Conservation (phyloP, 495 filamentous ascomycete species). For the Penicillium salamii region DNA sequence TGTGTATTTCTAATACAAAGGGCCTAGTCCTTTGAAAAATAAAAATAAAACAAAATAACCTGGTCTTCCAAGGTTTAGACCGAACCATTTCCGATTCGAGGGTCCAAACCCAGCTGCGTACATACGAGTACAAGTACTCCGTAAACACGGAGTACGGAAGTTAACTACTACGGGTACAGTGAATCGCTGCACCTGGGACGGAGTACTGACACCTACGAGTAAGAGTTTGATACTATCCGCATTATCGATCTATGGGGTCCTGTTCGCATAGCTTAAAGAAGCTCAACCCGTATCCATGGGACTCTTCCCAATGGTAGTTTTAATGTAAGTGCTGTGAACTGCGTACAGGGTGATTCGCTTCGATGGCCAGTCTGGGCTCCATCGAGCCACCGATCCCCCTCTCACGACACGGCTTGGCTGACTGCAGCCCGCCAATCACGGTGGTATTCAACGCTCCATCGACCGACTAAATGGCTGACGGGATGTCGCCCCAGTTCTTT, state of each 20-base stretch:
- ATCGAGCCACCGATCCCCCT: conserved; percentile 4
- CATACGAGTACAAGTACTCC: too few species aligned
- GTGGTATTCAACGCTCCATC: neutral
- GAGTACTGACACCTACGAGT: too few species aligned
- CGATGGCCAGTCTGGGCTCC: neutral
- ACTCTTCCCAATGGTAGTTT: neutral
- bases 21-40: neutral
- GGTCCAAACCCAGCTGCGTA: too few species aligned
- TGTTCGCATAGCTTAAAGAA: neutral
- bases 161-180: too few species aligned
- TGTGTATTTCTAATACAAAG: neutral
- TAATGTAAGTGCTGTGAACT: too few species aligned
- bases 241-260: neutral
- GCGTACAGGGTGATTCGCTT: conserved; percentile 2
- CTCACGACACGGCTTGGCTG: conserved; percentile 4
- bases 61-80: too few species aligned
- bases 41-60: neutral
- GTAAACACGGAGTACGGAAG: too few species aligned
- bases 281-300: conserved; percentile 8
- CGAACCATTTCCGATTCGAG: neutral
- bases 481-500: neutral
- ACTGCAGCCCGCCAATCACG: neutral
- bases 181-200: too few species aligned
- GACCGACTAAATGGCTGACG: conserved; percentile 4
- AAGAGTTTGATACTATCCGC: too few species aligned